phyloP scores from a whole-genome alignment of 805 yeast species.

The Yamadazyma ubonensis region DNA sequence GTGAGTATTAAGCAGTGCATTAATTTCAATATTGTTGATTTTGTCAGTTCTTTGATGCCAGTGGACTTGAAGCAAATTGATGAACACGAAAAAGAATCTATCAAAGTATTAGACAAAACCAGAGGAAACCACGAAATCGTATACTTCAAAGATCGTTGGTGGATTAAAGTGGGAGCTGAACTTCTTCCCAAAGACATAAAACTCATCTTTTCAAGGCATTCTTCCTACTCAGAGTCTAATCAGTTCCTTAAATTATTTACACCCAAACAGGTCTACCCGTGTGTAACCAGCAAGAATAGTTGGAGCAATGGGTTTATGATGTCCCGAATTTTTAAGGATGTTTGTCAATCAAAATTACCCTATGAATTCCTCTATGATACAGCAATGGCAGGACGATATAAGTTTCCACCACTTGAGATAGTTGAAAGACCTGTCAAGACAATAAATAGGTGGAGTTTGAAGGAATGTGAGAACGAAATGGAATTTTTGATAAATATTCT shows the following conservation, averaged over 20 bases:
- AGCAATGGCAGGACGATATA: background rate
- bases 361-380: background rate
- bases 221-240: conserved; percentile 43
- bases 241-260: conserved; percentile 33
- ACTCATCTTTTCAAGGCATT: conserved; percentile 46
- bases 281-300: conserved; percentile 28
- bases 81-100: conserved; percentile 1
- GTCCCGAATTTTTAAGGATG: conserved; percentile 39
- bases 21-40: conserved; percentile 36
- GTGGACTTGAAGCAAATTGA: conserved; percentile 8
- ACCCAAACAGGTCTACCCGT: conserved; percentile 46
- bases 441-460: conserved; percentile 35
- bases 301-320: conserved; percentile 43
- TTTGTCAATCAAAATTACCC: conserved; percentile 18
- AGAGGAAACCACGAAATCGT: conserved; percentile 22
- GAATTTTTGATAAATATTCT: conserved; percentile 18
- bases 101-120: conserved; percentile 19
- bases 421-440: conserved; percentile 20
- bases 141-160: conserved; percentile 22
- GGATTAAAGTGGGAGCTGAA: conserved; percentile 27
- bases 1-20: conserved; percentile 34
- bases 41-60: conserved; percentile 29
- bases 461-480: conserved; percentile 29
- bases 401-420: background rate
- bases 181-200: conserved; percentile 36